phyloP scores from a whole-genome alignment of 192 early-diverging fungal genomes.

The Umbelopsis vinacea region DNA sequence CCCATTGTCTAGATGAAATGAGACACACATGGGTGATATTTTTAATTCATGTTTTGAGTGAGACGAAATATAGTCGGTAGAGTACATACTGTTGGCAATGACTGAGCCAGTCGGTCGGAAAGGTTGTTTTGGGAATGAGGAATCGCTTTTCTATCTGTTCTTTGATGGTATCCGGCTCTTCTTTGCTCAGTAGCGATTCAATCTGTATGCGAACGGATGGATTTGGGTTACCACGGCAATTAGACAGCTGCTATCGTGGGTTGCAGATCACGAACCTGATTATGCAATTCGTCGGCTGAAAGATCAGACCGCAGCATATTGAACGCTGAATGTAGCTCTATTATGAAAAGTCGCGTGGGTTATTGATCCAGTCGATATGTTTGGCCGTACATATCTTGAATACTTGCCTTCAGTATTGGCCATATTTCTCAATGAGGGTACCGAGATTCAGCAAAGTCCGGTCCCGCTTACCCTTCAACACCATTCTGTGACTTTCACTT shows the following conservation, averaged over 20 bases:
- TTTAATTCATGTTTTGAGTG: neutral
- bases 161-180: constrained; percentile 33
- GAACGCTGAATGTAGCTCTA: neutral
- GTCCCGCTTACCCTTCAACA: neutral
- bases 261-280: neutral
- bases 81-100: constrained; percentile 57
- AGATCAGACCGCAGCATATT: neutral
- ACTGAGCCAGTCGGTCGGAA: constrained; percentile 56
- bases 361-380: neutral
- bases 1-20: constrained; percentile 38
- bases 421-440: neutral
- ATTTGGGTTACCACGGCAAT: too few species aligned
- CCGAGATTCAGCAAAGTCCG: neutral
- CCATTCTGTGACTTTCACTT: constrained; percentile 10
- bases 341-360: neutral
- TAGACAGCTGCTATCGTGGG: too few species aligned
- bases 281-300: neutral
- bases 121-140: constrained; percentile 55
- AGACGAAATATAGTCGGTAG: neutral
- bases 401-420: neutral
- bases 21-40: neutral
- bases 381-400: neutral
- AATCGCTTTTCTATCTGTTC: constrained; percentile 57
- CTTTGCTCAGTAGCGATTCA: neutral
- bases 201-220: neutral